Evolutionary conservation across 2,329 filamentous ascomycete genomes (phyloP).

Genomic region (Cladobotryum mycophilum): DNA sequence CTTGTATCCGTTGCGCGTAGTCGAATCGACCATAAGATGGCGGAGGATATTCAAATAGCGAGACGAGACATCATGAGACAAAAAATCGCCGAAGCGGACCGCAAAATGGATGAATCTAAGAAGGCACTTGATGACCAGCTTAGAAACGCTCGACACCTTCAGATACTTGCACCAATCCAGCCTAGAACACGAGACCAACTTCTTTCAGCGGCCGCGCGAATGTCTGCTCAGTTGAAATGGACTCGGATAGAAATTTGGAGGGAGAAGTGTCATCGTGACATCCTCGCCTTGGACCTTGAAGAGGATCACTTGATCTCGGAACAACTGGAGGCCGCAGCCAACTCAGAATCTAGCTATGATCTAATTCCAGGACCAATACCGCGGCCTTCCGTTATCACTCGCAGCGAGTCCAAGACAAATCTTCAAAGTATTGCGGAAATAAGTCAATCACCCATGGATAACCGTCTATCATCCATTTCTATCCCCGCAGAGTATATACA

Average conservation of each 20-base stretch:
- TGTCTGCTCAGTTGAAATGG: constrained; percentile 89
- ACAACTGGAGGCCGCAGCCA: constrained; percentile 16
- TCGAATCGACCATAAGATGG: constrained; percentile 73
- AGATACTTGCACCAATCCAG: constrained; percentile 83
- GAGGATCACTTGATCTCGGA: constrained; percentile 50
- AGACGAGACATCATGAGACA: constrained; percentile 75
- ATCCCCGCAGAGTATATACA: constrained; percentile 14
- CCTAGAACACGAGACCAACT: constrained; percentile 83
- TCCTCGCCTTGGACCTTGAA: constrained; percentile 76
- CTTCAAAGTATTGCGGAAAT: constrained; percentile 20
- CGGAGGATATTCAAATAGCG: constrained; percentile 77
- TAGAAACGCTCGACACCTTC: constrained; percentile 82
- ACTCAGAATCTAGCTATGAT: constrained; percentile 20
- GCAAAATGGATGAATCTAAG: constrained; percentile 65
- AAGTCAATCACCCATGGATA: constrained; percentile 22
- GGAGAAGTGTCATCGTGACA: constrained; percentile 83
- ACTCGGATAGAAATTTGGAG: constrained; percentile 91
- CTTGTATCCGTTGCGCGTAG: constrained; percentile 68
- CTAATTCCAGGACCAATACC: constrained; percentile 17
- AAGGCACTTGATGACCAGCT: constrained; percentile 77
- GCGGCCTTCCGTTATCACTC: constrained; percentile 16
- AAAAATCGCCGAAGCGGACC: constrained; percentile 77
- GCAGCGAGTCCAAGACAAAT: constrained; percentile 23
- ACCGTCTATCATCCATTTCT: constrained; percentile 14
- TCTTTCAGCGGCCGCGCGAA: constrained; percentile 73